Base-by-base conservation (phyloP, 2,329 filamentous ascomycete genomes). In the Fusarium hainanense region DNA sequence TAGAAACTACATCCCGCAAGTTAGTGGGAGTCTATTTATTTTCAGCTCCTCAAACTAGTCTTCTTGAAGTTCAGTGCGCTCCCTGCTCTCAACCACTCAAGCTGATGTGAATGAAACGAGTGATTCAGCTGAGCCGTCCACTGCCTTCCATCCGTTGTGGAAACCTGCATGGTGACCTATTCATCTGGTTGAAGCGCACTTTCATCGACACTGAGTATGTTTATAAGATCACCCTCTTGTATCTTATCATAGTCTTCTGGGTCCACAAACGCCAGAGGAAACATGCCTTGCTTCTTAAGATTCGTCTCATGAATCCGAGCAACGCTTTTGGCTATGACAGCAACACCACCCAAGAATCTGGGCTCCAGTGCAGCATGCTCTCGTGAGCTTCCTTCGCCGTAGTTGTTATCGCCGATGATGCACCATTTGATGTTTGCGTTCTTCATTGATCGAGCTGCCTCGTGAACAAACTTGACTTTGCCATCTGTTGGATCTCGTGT, bases 251-350 rank as follows among this genome's bases (percentile, higher is more conserved):
- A 94, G 78, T 93, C 91, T 75, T 85, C 89, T 56, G 90, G 89
- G 77, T 93, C 85, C 57, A 85, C 80, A 83, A 94, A 93, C 63
- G 90, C 93, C 71, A 94, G 84, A 74, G 75, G 69, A 16, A 77
- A 62, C 70, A 77, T 74, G 2, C 69, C 75, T 85, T 94, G 92
- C 88, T 96, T 96, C 90, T 96, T 96, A 81, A 97, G 85, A 85
- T 96, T 96, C 80, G 93, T 95, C 86, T 96, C 93, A 86, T 96
- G 93, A 77, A 96, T 96, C 87, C 93, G 91, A 75, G 93, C 93
- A 81, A 97, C 96, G 66, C 88, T 90, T 81, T 90, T 89, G 79
- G 88, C 90, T 77, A 96, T 93, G 81, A 96, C 92, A 72, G 93
- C 90, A 74, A 94, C 86, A 80, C 92, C 93, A 73, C 93, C 93